phyloP scores from a whole-genome alignment of 257 asterid species.

The Solanum medicagineum region DNA sequence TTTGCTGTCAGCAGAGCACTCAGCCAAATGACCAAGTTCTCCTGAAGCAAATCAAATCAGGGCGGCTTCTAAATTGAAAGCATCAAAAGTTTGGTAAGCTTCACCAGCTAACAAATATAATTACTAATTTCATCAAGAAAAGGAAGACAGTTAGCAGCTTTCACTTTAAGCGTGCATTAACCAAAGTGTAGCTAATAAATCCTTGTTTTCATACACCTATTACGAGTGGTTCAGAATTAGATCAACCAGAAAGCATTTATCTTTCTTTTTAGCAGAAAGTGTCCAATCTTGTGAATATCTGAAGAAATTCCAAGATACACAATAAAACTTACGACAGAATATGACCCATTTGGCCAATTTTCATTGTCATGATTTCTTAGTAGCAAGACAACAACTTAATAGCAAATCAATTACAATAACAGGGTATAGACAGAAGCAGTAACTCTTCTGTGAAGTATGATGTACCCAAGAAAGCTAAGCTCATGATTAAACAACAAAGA shows the following conservation, averaged over 20 bases:
- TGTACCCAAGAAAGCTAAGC: constrained; percentile 17
- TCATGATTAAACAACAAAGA: constrained; percentile 15
- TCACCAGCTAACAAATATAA: not conserved
- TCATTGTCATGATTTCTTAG: not conserved
- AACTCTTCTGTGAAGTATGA: not conserved
- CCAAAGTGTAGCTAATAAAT: not conserved
- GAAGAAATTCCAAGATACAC: not conserved
- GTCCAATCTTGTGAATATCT: not conserved
- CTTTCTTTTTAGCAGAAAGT: not conserved
- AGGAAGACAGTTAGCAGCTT: not conserved
- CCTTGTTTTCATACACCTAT: not conserved
- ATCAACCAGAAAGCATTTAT: not conserved
- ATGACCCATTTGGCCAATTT: not conserved
- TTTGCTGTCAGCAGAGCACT: not conserved
- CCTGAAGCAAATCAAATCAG: not conserved
- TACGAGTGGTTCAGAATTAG: not conserved
- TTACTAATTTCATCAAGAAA: not conserved
- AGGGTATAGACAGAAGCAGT: not conserved
- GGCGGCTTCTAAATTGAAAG: not conserved
- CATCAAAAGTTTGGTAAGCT: not conserved
- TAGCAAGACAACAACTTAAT: not conserved
- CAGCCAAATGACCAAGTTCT: not conserved
- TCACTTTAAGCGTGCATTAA: not conserved
- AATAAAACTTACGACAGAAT: not conserved
- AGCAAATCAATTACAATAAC: not conserved